These are phyloP conservation scores for Colletotrichum liaoningense DNA, from an alignment of 2,329 filamentous ascomycete species.

Conservation along the genomic window DNA sequence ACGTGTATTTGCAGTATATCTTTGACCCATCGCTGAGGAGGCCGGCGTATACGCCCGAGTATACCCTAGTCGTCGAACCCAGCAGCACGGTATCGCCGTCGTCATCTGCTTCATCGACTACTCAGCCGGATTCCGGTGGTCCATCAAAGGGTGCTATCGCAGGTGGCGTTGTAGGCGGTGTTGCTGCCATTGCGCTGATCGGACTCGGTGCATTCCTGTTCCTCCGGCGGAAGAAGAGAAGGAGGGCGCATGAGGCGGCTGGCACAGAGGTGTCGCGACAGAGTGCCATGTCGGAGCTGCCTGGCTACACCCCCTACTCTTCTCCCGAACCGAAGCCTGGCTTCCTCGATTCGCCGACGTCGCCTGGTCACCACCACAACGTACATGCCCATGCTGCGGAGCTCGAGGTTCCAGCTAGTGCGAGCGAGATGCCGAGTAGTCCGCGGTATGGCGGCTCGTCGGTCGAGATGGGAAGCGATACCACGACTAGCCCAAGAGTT, in stretches of 20 bases:
- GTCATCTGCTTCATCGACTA: neutral
- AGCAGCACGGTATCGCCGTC: neutral
- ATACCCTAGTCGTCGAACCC: slow-evolving; percentile 35
- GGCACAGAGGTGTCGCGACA: neutral
- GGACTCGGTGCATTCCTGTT: neutral
- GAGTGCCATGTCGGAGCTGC: slow-evolving; percentile 18
- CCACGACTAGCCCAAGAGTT: neutral
- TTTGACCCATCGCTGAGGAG: slow-evolving; percentile 38
- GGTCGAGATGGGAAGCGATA: slow-evolving; percentile 20
- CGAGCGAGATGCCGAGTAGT: slow-evolving; percentile 28
- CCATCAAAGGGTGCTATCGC: neutral
- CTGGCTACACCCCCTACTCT: neutral
- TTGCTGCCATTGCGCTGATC: neutral
- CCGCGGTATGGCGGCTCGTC: slow-evolving; percentile 17
- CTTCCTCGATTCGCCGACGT: neutral
- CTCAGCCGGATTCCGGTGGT: neutral
- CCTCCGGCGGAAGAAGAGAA: neutral
- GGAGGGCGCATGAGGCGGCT: slow-evolving; percentile 6
- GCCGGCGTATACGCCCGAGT: slow-evolving; percentile 38
- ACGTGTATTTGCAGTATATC: slow-evolving; percentile 41
- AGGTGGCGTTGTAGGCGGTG: slow-evolving; percentile 4
- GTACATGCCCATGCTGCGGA: slow-evolving; percentile 1
- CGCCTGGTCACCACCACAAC: neutral
- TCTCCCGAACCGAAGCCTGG: slow-evolving; percentile 17
- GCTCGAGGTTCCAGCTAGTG: slow-evolving; percentile 14